Evolutionary conservation across 164 flowering plant genomes (phyloP).

Genomic region (Litsea cubeba): DNA sequence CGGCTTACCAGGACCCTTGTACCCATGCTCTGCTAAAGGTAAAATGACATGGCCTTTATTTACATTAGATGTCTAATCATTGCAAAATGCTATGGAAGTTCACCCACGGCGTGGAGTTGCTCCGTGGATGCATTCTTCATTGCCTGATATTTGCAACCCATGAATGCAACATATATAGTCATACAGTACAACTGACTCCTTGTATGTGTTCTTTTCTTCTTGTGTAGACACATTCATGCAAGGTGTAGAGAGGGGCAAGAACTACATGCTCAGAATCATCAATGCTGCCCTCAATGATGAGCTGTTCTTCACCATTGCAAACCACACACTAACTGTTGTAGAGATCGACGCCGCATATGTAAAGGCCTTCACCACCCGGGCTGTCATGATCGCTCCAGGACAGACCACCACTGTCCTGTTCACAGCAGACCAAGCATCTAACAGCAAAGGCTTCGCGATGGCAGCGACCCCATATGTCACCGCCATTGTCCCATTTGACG

Average conservation of each 20-base stretch:
- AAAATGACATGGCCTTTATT: too few relatives aligned
- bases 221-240: constrained; percentile 42
- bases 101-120: neutral
- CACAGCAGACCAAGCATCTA: constrained; percentile 23
- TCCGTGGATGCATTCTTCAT: neutral
- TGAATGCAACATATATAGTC: neutral
- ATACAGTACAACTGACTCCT: neutral
- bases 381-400: constrained; percentile 33
- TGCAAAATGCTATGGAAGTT: neutral
- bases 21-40: constrained; percentile 55
- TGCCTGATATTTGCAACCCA: too few relatives aligned
- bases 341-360: constrained; percentile 31
- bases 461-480: constrained; percentile 45
- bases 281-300: constrained; percentile 54
- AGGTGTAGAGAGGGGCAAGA: constrained; percentile 41
- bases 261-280: constrained; percentile 53
- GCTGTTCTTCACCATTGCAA: constrained; percentile 34
- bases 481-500: constrained; percentile 35
- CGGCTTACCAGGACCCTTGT: constrained; percentile 56
- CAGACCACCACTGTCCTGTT: constrained; percentile 32
- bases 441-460: constrained; percentile 26
- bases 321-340: constrained; percentile 33
- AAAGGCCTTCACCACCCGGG: constrained; percentile 26
- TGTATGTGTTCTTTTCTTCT: neutral
- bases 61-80: neutral